Percentiles rank a stretch among this genome's conserved stretches.
phyloP scores from a whole-genome alignment of 441 rosid species.

The Capsella rubella region DNA sequence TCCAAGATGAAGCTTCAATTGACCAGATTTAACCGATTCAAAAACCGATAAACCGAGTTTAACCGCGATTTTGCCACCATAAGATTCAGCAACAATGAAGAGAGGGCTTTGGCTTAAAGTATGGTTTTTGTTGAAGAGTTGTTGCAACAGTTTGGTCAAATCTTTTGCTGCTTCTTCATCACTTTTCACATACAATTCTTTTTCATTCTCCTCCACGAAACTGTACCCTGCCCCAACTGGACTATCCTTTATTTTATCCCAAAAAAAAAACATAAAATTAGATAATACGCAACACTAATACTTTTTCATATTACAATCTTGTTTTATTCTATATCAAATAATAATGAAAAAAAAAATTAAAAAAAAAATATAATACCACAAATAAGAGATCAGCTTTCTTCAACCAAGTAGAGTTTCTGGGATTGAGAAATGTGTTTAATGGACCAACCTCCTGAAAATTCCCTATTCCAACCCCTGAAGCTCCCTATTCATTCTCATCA shows the following conservation, averaged over 20 bases:
- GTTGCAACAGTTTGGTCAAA: slow-evolving; percentile 63
- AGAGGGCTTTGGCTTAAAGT: slow-evolving; percentile 68
- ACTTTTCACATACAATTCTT: slow-evolving; percentile 59
- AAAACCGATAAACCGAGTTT: slow-evolving; percentile 71
- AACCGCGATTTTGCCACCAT: slow-evolving; percentile 88
- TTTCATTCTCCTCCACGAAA: slow-evolving; percentile 64
- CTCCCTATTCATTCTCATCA: slow-evolving; percentile 65
- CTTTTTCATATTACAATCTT: neutral
- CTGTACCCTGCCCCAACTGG: slow-evolving; percentile 96
- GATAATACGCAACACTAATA: slow-evolving; percentile 17
- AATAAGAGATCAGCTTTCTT: slow-evolving; percentile 85
- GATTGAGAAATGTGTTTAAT: slow-evolving; percentile 61
- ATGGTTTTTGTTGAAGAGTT: slow-evolving; percentile 54
- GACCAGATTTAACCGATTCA: slow-evolving; percentile 63
- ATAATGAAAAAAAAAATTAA: neutral
- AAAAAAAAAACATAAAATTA: slow-evolving; percentile 24
- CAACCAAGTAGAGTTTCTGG: slow-evolving; percentile 88
- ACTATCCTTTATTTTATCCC: slow-evolving; percentile 58
- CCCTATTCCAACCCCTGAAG: slow-evolving; percentile 89
- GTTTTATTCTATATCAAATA: neutral
- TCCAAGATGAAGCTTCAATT: slow-evolving; percentile 71
- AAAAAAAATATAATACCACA: slow-evolving; percentile 56
- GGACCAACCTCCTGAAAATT: slow-evolving; percentile 92
- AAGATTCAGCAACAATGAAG: slow-evolving; percentile 82
- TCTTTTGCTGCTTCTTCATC: slow-evolving; percentile 83